Conservation (phyloP, 2,329 filamentous ascomycete species). For the Arthrobotrys pseudoclavata region DNA sequence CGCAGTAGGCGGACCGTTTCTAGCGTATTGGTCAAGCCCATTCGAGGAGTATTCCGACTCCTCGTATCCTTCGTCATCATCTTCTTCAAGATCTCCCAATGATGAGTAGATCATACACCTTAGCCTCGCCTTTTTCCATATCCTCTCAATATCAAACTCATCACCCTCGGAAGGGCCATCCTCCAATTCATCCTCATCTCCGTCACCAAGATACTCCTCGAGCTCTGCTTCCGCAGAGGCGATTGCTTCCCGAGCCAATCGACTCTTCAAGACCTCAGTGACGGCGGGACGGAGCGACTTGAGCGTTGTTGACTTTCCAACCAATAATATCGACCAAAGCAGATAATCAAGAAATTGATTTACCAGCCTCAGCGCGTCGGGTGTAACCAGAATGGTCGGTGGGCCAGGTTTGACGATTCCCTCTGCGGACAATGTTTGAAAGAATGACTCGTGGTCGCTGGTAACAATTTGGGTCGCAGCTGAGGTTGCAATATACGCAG, state of each 20-base stretch:
- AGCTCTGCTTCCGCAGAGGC: conserved; percentile 87
- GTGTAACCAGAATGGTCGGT: conserved; percentile 63
- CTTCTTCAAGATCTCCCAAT: conserved; percentile 95
- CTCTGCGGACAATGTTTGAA: conserved; percentile 78
- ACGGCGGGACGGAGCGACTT: conserved; percentile 82
- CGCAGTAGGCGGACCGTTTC: conserved; percentile 66
- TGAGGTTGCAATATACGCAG: conserved; percentile 87
- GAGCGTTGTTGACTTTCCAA: conserved; percentile 78
- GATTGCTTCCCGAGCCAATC: conserved; percentile 87
- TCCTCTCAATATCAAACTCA: conserved; percentile 89
- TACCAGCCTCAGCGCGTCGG: conserved; percentile 79
- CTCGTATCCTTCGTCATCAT: conserved; percentile 92
- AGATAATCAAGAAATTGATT: conserved; percentile 96
- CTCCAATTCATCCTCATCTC: conserved; percentile 77
- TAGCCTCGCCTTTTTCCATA: conserved; percentile 92
- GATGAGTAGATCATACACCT: conserved; percentile 99
- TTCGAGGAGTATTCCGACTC: conserved; percentile 80
- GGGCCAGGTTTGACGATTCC: conserved; percentile 76
- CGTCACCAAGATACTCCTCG: conserved; percentile 84
- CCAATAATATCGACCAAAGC: conserved; percentile 87
- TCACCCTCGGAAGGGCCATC: conserved; percentile 66
- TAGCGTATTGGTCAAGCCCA: conserved; percentile 69
- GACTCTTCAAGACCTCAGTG: conserved; percentile 86
- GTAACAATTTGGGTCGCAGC: conserved; percentile 93
- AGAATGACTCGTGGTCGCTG: conserved; percentile 83